phyloP scores from a whole-genome alignment of 2,329 filamentous ascomycete species.

The Penicillium sp. region DNA sequence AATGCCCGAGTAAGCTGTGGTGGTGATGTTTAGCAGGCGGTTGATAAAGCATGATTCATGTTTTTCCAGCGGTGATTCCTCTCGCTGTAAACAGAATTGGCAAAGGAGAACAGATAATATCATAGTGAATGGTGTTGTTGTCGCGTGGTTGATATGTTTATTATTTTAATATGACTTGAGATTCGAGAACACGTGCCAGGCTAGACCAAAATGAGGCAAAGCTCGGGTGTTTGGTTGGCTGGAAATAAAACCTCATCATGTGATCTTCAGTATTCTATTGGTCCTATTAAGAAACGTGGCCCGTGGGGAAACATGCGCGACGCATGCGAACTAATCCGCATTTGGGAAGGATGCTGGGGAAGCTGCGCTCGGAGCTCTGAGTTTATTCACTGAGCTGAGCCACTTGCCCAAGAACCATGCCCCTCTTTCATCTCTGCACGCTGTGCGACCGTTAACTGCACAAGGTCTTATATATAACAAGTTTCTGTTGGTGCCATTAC shows the following conservation, averaged over 20 bases:
- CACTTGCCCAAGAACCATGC: too few relatives aligned
- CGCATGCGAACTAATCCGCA: background rate
- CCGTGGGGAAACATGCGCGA: background rate
- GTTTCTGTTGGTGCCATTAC: too few relatives aligned
- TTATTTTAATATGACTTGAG: too few relatives aligned
- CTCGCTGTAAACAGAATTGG: background rate
- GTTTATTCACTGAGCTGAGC: background rate
- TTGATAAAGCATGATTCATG: too few relatives aligned
- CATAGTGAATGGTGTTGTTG: too few relatives aligned
- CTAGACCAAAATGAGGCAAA: background rate
- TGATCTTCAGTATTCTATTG: background rate
- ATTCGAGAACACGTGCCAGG: background rate
- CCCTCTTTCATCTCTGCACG: background rate
- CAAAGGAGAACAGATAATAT: too few relatives aligned
- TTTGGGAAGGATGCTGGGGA: background rate
- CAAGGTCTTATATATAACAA: background rate
- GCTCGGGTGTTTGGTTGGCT: background rate
- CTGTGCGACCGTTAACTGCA: background rate
- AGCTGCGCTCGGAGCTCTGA: background rate
- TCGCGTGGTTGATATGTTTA: too few relatives aligned
- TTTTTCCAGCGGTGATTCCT: too few relatives aligned
- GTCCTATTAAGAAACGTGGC: background rate
- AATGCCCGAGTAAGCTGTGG: conserved; percentile 32
- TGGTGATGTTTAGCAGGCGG: background rate
- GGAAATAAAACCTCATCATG: background rate